Evolutionary conservation across 129 eudicot species (phyloP).

Genomic region (Tanacetum coccineum): DNA sequence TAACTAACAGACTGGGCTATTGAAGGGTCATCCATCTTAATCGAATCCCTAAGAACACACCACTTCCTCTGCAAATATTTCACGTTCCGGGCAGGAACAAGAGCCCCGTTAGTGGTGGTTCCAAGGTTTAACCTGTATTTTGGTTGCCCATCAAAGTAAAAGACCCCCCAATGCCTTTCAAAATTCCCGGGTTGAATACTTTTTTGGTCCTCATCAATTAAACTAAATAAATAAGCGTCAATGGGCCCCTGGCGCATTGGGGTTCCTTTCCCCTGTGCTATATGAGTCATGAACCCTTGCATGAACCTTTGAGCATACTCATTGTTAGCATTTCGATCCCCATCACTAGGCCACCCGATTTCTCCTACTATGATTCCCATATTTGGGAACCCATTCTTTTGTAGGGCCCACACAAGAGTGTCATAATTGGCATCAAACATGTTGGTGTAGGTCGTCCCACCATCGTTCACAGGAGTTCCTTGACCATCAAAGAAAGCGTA

Average conservation of each 20-base stretch:
- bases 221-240: conserved; percentile 75
- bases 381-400: conserved; percentile 61
- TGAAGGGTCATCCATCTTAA: conserved; percentile 45
- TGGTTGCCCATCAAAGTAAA: conserved; percentile 63
- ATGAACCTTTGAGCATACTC: conserved; percentile 70
- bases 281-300: conserved; percentile 70
- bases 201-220: conserved; percentile 79
- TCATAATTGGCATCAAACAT: conserved; percentile 90
- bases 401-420: conserved; percentile 79
- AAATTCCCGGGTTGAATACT: conserved; percentile 86
- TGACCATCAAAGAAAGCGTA: conserved; percentile 69
- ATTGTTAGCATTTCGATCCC: conserved; percentile 58
- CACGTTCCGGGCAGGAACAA: conserved; percentile 49
- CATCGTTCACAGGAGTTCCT: conserved; percentile 64
- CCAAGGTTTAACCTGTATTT: conserved; percentile 67
- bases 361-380: conserved; percentile 83
- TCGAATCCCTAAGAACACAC: conserved; percentile 61
- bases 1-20: conserved; percentile 54
- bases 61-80: conserved; percentile 47
- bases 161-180: conserved; percentile 94
- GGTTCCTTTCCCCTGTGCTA: conserved; percentile 57
- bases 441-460: conserved; percentile 59
- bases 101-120: conserved; percentile 33
- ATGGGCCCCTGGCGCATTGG: conserved; percentile 70
- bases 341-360: conserved; percentile 96